Evolutionary conservation across 2,329 filamentous ascomycete species (phyloP).

Genomic region (Sporothrix variecibatus): DNA sequence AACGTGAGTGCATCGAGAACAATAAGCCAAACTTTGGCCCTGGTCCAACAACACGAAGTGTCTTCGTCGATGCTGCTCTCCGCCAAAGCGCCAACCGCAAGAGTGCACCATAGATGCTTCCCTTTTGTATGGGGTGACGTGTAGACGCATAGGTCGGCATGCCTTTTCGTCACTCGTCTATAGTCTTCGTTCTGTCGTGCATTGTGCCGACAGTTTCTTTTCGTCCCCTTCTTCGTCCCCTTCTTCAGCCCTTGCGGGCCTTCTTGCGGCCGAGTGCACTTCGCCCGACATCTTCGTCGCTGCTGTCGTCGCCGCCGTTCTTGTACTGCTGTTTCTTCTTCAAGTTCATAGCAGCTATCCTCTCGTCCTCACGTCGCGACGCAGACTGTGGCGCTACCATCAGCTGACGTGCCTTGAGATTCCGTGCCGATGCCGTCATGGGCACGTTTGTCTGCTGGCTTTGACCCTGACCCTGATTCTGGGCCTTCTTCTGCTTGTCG

Average conservation of each 20-base stretch:
- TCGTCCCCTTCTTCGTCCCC: neutral
- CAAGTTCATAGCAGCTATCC: neutral
- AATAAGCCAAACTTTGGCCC: neutral
- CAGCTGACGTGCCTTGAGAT: constrained; percentile 23
- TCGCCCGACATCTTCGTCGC: constrained; percentile 39
- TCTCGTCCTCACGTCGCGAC: neutral
- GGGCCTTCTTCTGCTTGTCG: neutral
- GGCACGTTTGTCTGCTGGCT: neutral
- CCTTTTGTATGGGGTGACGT: neutral
- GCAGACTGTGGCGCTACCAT: constrained; percentile 25
- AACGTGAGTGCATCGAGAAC: neutral
- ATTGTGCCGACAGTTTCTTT: neutral
- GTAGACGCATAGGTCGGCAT: neutral
- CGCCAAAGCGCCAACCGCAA: neutral
- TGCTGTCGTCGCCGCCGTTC: constrained; percentile 29
- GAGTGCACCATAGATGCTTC: neutral
- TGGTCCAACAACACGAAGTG: neutral
- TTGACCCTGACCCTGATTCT: neutral
- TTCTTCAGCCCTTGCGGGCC: constrained; percentile 22
- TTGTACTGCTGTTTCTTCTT: neutral
- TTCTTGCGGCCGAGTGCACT: constrained; percentile 35
- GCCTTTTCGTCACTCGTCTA: neutral
- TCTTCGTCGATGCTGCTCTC: neutral
- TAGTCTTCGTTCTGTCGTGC: neutral
- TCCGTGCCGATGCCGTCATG: constrained; percentile 10